Base-by-base conservation (phyloP, 2,329 filamentous ascomycete genomes). In the Fusarium scirpi region DNA sequence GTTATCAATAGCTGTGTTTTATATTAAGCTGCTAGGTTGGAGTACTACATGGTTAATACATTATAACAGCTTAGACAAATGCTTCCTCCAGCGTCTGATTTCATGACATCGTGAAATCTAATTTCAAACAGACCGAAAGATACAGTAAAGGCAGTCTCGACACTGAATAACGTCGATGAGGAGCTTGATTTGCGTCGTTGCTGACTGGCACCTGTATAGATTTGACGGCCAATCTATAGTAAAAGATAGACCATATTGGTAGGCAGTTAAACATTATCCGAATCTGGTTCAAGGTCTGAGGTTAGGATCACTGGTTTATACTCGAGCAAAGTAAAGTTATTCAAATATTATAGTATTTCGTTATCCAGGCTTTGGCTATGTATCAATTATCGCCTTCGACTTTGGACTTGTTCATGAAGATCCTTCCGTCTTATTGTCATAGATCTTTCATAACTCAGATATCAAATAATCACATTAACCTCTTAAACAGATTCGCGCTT, bases 401-500 rank as follows among this genome's bases (percentile, higher is more conserved):
- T n/a, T 44, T 18, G 24, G 34, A 51, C 38, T 71, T 43, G 47
- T 34, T 18, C 51, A 13, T 47, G 40, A 44, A 65, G 49, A 38
- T 56, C 18, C 13, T 41, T 8, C 32, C 22, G 54, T 38, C 44
- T n/a, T 25, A 40, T 58, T 25, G 32, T 32, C 8, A 13, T n/a
- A 20, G n/a, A 45, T 25, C 32, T 20, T 13, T 24, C 11, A 43
- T 40, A 24, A 27, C 16, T 20, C 15, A 13, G 25, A 16, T 13
- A 25, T 34, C 38, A 30, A 24, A 43, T 53, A 8, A n/a, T 40
- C 25, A 25, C 18, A 49, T n/a, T 15, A 29, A 15, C 20, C 61
- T 16, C 13, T 63, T 45, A 75, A 34, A 74, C 73, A 57, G 53
- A 51, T 38, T 74, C 73, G 9, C 59, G 55, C 65, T 66, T 73